These are phyloP conservation scores for Gnomoniopsis smithogilvyi DNA, from an alignment of 2,329 filamentous ascomycete species.

Conservation along the genomic window DNA sequence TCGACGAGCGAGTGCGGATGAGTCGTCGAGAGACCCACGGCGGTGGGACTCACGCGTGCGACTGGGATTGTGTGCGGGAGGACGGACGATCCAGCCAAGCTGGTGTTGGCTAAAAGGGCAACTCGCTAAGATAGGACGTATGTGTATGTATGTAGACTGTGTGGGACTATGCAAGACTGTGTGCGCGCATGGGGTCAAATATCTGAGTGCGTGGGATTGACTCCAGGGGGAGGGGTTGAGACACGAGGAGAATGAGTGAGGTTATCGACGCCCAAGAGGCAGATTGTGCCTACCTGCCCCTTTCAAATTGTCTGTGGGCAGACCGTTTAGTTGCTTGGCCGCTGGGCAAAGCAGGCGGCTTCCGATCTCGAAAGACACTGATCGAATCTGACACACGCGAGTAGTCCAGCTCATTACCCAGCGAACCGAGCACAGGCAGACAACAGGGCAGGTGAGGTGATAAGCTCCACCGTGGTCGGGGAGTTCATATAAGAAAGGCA, in stretches of 20 bases:
- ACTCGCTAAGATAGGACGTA: constrained; percentile 7
- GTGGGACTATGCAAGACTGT: neutral
- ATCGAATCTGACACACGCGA: neutral
- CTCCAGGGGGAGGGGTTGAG: neutral
- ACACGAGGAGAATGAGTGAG: constrained; percentile 6
- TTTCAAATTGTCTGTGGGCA: neutral
- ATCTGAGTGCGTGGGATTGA: neutral
- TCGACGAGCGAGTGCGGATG: constrained; percentile 14
- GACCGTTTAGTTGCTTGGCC: neutral
- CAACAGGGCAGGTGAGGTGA: neutral
- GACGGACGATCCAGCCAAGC: neutral
- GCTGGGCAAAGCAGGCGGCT: neutral
- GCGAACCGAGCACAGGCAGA: neutral
- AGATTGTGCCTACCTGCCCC: neutral
- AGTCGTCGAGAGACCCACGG: constrained; percentile 18
- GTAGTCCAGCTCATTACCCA: neutral
- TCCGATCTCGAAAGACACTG: neutral
- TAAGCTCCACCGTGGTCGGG: neutral
- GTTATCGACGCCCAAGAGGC: neutral
- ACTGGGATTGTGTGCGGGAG: constrained; percentile 15
- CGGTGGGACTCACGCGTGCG: constrained; percentile 19
- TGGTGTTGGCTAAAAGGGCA: constrained; percentile 7
- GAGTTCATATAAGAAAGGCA: neutral
- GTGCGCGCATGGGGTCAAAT: neutral
- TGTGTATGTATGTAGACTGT: neutral